These are phyloP conservation scores for Singerocomus inundabilis DNA, from an alignment of 1,284 basidiomycete species.

Conservation along the genomic window DNA sequence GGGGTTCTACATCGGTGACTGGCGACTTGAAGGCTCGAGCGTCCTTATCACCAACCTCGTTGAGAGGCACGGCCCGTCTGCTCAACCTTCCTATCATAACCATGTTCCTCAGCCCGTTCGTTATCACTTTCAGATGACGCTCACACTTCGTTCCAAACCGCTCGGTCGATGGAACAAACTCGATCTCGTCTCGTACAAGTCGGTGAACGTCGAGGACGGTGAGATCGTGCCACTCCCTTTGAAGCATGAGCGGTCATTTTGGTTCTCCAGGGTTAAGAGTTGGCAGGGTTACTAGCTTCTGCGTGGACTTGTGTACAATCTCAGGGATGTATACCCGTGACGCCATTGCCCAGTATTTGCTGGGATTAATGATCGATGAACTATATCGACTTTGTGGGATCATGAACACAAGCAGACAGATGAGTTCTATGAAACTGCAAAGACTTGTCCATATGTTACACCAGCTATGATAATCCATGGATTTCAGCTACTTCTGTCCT, in stretches of 20 bases:
- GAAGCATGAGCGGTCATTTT: constrained; percentile 86
- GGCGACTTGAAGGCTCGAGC: constrained; percentile 59
- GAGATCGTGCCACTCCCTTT: constrained; percentile 71
- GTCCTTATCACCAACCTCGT: constrained; percentile 64
- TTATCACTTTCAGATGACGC: constrained; percentile 85
- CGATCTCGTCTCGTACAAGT: constrained; percentile 73
- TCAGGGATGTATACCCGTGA: not conserved
- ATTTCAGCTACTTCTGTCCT: constrained; percentile 35
- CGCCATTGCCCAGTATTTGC: not conserved
- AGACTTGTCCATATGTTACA: constrained; percentile 31
- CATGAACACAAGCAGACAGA: not conserved
- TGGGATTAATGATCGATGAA: not conserved
- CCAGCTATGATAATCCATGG: constrained; percentile 25
- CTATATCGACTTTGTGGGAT: not conserved
- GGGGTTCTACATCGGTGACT: constrained; percentile 70
- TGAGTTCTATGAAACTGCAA: not conserved
- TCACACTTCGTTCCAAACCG: constrained; percentile 75
- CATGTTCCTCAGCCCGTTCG: constrained; percentile 34
- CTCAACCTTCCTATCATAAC: constrained; percentile 21
- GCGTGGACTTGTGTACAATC: not conserved
- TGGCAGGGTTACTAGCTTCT: constrained; percentile 33
- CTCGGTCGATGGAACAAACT: constrained; percentile 89
- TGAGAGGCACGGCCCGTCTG: constrained; percentile 41
- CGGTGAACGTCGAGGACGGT: constrained; percentile 71
- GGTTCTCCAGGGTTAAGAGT: constrained; percentile 86